Evolutionary conservation across 345 rosid species (phyloP).

Genomic region (Eucalyptus lansdowneana): DNA sequence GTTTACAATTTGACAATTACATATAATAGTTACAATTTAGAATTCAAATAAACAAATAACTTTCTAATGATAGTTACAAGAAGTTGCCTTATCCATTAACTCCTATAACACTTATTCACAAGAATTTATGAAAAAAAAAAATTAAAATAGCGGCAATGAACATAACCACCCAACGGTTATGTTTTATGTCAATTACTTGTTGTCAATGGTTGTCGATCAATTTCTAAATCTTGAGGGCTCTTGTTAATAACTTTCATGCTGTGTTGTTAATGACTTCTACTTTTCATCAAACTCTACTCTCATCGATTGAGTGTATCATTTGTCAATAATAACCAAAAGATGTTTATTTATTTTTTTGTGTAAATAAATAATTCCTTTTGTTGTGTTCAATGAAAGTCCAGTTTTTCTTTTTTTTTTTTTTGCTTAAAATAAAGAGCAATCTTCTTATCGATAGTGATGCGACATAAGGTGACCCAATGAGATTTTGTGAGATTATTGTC

Average conservation of each 20-base stretch:
- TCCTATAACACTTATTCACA: background rate
- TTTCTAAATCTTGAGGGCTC: background rate
- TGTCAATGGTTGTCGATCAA: background rate
- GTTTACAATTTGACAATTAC: background rate
- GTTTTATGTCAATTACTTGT: background rate
- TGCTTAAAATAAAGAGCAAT: background rate
- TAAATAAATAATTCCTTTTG: background rate
- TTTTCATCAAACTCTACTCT: no score
- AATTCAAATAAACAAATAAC: no score
- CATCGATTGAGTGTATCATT: no score
- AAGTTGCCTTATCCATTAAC: background rate
- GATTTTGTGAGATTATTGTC: no score
- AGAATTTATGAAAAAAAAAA: no score
- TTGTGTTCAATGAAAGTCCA: background rate
- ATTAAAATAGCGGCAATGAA: background rate
- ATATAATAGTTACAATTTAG: no score
- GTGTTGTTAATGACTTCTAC: no score
- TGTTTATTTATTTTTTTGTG: no score
- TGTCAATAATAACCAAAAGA: no score
- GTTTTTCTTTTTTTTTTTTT: background rate
- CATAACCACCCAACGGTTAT: background rate
- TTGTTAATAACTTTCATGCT: no score
- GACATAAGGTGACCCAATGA: fast-evolving
- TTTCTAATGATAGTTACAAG: no score
- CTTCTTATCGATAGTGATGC: background rate